phyloP scores from a whole-genome alignment of 345 rosid genomes.

The Erucastrum elatum region DNA sequence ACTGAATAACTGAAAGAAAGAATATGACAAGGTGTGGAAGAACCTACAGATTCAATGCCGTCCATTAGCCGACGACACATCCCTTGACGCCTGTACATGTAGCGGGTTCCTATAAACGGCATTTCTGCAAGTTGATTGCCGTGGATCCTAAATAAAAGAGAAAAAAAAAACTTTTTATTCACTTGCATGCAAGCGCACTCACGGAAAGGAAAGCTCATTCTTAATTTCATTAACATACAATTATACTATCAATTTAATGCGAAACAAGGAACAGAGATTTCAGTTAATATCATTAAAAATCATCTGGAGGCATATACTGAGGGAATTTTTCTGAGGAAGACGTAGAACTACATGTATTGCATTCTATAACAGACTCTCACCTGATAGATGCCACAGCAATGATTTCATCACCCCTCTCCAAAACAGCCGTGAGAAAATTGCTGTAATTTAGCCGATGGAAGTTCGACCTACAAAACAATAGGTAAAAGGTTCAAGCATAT shows the following conservation, averaged over 20 bases:
- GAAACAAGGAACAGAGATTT: constrained; percentile 6
- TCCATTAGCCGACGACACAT: constrained; percentile 89
- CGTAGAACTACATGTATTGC: neutral
- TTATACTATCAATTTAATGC: neutral
- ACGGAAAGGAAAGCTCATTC: too few species aligned
- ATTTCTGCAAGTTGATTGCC: constrained; percentile 88
- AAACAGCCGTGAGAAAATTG: constrained; percentile 71
- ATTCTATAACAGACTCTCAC: constrained; percentile 37
- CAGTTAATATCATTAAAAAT: neutral
- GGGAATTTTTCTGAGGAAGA: too few species aligned
- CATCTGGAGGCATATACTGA: neutral
- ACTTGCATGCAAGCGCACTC: too few species aligned
- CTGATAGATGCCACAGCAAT: constrained; percentile 85
- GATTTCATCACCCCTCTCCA: constrained; percentile 89
- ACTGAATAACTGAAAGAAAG: neutral
- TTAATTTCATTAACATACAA: neutral
- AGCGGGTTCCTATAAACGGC: constrained; percentile 97
- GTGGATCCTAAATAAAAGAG: constrained; percentile 63
- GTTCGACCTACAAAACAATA: constrained; percentile 67
- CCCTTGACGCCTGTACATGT: constrained; percentile 82
- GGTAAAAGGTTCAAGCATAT: neutral
- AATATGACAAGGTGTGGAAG: neutral
- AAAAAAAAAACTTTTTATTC: neutral
- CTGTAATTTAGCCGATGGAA: constrained; percentile 72
- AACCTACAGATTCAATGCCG: constrained; percentile 84